Evolutionary conservation across 192 early-diverging fungal genomes (phyloP).

Genomic region (Coemansia sp.): DNA sequence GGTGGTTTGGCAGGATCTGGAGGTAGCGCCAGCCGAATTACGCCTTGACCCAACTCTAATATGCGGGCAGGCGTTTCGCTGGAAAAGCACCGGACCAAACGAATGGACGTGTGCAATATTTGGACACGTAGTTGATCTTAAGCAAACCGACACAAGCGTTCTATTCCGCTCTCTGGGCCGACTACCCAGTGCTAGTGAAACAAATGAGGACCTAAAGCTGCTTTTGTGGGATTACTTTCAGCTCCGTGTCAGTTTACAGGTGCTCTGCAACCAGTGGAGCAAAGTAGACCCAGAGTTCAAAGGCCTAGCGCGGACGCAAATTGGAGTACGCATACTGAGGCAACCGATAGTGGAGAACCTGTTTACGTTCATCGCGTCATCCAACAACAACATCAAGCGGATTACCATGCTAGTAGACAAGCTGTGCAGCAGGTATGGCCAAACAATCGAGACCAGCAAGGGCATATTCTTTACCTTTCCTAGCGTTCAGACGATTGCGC

Average conservation of each 20-base stretch:
- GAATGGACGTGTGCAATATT: conserved; percentile 64
- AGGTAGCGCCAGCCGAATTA: conserved; percentile 62
- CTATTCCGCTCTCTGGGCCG: conserved; percentile 24
- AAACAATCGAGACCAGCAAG: conserved; percentile 27
- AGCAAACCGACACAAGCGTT: conserved; percentile 55
- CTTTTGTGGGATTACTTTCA: conserved; percentile 80
- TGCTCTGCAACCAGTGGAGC: conserved; percentile 60
- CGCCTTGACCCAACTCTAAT: conserved; percentile 75
- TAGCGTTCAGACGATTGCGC: conserved; percentile 52
- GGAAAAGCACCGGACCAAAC: conserved; percentile 63
- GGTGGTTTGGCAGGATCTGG: conserved; percentile 54
- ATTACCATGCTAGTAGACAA: conserved; percentile 64
- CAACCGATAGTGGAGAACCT: conserved; percentile 88
- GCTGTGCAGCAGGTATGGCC: conserved; percentile 36
- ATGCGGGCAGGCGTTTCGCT: conserved; percentile 91
- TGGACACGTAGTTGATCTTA: conserved; percentile 59
- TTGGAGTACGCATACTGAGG: conserved; percentile 71
- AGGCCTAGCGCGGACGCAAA: conserved; percentile 30
- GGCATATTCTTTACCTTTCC: conserved; percentile 71
- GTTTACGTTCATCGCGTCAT: conserved; percentile 88
- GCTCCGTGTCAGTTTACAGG: conserved; percentile 62
- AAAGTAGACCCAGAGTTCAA: conserved; percentile 66
- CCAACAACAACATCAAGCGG: conserved; percentile 91
- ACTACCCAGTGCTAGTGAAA: neutral
- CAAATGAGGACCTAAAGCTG: conserved; percentile 13